These are phyloP conservation scores for Rhodotorula taiwanensis DNA, from an alignment of 768 basidiomycete genomes.

Conservation along the genomic window DNA sequence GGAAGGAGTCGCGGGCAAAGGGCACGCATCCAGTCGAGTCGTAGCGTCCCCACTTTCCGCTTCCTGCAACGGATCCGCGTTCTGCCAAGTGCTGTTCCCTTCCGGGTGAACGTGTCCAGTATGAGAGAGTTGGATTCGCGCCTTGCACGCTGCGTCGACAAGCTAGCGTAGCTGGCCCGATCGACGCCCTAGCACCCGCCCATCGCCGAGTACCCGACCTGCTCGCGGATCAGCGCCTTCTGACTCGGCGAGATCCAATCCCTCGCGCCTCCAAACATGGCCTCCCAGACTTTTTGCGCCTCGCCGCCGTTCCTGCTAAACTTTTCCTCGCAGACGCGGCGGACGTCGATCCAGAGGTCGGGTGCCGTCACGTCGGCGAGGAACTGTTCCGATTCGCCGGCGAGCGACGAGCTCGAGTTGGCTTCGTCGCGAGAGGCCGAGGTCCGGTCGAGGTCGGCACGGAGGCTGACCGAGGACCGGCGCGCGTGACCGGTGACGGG, in stretches of 20 bases:
- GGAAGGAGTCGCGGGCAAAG: too few relatives aligned
- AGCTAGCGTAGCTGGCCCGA: too few relatives aligned
- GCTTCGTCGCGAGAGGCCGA: conserved; percentile 37
- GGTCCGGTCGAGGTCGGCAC: conserved; percentile 27
- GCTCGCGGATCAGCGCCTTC: conserved; percentile 85
- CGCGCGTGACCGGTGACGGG: neutral
- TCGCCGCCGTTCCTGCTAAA: conserved; percentile 47
- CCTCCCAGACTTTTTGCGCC: conserved; percentile 70
- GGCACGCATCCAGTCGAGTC: too few relatives aligned
- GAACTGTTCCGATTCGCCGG: conserved; percentile 47
- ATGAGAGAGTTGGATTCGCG: too few relatives aligned
- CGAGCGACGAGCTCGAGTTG: conserved; percentile 29
- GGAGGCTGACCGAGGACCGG: conserved; percentile 13
- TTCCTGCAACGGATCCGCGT: too few relatives aligned
- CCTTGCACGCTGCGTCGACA: too few relatives aligned
- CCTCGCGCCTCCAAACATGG: conserved; percentile 75
- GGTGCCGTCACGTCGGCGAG: conserved; percentile 67
- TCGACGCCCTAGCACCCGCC: conserved; percentile 52
- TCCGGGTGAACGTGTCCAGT: too few relatives aligned
- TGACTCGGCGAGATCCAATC: conserved; percentile 71
- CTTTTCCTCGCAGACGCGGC: conserved; percentile 58
- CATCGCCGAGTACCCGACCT: conserved; percentile 81
- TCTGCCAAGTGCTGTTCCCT: too few relatives aligned
- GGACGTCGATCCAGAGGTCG: conserved; percentile 68
- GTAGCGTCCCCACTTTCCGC: too few relatives aligned